Evolutionary conservation across 768 basidiomycete genomes (phyloP), one percentile per base, ranked within the genome.

Genomic region (Suillus variegatus): DNA sequence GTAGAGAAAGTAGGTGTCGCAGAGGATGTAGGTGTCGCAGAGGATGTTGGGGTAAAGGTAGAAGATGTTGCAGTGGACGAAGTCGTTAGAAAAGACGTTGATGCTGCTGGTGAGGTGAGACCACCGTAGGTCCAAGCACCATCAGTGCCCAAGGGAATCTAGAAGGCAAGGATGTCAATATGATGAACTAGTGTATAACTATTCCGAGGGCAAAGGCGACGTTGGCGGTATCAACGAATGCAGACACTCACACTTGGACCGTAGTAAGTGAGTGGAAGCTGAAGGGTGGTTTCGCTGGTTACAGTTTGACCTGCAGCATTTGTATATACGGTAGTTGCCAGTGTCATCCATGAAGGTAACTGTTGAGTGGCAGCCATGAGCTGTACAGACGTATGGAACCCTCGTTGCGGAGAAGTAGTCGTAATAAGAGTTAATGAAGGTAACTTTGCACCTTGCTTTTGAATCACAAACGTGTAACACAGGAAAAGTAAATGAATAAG

Each of bases 211-310:
- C 14, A 40, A 12, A n/a, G 36, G 35, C 14, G 4, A 51, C 16
- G 16, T 9, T 12, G 7, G 36, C n/a, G n/a, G 25, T 41, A 25
- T 9, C 41, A 41, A 25, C 28, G 10, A 54, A 54, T 8, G 25
- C 14, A 65, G 35, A 61, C 14, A 85, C 91, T 85, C 73, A 93
- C 92, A 75, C 88, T 88, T 62, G 93, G 91, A 38, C 93, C 93
- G 69, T 85, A 92, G 77, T 94, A 94, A 0, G 92, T 93, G 69
- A 93, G 78, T 47, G 93, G 90, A 60, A 93, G 73, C 69, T 82
- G 86, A 35, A 91, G 70, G 12, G 89, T 78, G 32, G 86, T 87
- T 51, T 82, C 80, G 16, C 89, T 91, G 57, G 85, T 80, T 63
- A 87, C 70, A 41, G 84, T 82, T 25, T 77, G 76, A 58, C 89